Evolutionary conservation across 371 early-diverging fungal species (phyloP).

Genomic region (Syncephalis plumigaleata): DNA sequence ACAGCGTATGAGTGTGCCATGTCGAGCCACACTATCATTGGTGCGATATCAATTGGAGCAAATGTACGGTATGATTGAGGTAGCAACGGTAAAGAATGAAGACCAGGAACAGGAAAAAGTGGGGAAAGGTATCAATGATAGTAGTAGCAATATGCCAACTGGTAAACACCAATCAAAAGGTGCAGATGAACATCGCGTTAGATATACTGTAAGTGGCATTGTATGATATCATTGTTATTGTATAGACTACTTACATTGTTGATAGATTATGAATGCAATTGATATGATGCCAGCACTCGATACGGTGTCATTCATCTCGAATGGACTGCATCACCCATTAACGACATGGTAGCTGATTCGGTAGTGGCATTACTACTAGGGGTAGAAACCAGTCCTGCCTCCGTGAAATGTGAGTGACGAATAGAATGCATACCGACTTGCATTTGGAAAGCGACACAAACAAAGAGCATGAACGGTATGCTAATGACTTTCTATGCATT

Average conservation of each 20-base stretch:
- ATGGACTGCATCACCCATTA: constrained; percentile 82
- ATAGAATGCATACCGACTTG: too few species aligned
- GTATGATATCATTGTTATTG: neutral
- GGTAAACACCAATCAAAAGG: neutral
- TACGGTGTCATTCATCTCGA: constrained; percentile 53
- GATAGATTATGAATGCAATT: constrained; percentile 56
- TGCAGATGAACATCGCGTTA: too few species aligned
- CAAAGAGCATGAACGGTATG: too few species aligned
- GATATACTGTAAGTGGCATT: neutral
- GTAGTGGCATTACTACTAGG: constrained; percentile 71
- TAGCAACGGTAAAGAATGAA: constrained; percentile 10
- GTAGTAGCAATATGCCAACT: neutral
- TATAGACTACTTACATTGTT: neutral
- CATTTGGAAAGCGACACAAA: too few species aligned
- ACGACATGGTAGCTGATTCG: constrained; percentile 93
- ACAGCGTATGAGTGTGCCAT: constrained; percentile 65
- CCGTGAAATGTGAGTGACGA: constrained; percentile 8
- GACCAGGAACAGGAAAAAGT: constrained; percentile 7
- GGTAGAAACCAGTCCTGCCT: constrained; percentile 76
- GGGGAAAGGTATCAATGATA: constrained; percentile 8
- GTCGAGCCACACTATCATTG: constrained; percentile 57
- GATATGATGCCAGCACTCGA: constrained; percentile 34
- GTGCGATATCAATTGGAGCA: constrained; percentile 76
- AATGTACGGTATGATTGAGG: constrained; percentile 70
- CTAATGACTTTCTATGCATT: too few species aligned